A percentile compares a stretch with the other conserved stretches of the same genome.
Evolutionary conservation across 2,329 filamentous ascomycete species (phyloP).

Genomic region (Mycogone perniciosa): DNA sequence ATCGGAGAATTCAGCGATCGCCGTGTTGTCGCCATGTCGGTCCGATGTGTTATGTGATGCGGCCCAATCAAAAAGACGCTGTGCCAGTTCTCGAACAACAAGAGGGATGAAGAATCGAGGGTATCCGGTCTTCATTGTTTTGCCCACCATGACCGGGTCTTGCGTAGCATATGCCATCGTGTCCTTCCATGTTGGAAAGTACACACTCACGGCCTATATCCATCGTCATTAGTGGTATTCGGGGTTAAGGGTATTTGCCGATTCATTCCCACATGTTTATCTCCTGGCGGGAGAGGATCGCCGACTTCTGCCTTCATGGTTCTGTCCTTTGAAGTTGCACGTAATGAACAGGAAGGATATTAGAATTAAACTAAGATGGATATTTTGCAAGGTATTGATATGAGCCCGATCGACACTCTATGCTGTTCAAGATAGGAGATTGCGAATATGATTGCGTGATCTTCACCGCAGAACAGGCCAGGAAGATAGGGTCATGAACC

Average conservation of each 20-base stretch:
- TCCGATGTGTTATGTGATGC: background rate
- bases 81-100: conserved; percentile 17
- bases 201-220: conserved; percentile 24
- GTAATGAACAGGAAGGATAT: no score
- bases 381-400: no score
- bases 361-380: no score
- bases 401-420: no score
- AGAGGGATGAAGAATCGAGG: conserved; percentile 24
- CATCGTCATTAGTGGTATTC: background rate
- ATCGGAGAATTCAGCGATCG: background rate
- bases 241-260: no score
- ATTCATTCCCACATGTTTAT: conserved; percentile 19
- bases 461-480: no score
- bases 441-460: no score
- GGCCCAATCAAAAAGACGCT: conserved; percentile 16
- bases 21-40: no score
- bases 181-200: conserved; percentile 25
- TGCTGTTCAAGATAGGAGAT: no score
- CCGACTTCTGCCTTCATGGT: conserved; percentile 14
- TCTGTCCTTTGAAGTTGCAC: no score
- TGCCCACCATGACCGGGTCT: conserved; percentile 16
- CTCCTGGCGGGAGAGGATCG: conserved; percentile 20
- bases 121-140: conserved; percentile 21
- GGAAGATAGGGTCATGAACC: no score
- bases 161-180: conserved; percentile 19